phyloP scores from a whole-genome alignment of 192 early-diverging fungal genomes.

The Backusella tuberculispora region DNA sequence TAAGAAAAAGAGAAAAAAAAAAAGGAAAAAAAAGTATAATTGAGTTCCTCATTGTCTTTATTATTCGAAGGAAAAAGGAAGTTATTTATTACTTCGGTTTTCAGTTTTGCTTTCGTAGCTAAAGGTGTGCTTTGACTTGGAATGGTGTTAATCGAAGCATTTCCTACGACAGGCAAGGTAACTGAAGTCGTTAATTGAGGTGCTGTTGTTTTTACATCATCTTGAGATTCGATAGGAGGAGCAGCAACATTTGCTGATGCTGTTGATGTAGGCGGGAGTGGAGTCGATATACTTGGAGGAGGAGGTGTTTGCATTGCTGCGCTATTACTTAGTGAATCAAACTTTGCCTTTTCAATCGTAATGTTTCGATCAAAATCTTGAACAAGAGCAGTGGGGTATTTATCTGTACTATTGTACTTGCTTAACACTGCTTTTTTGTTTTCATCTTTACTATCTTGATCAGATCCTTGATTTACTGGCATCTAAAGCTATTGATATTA shows the following conservation, averaged over 20 bases:
- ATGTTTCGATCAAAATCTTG: constrained; percentile 39
- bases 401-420: constrained; percentile 38
- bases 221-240: neutral
- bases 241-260: neutral
- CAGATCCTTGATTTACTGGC: constrained; percentile 3
- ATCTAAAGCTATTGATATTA: neutral
- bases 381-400: constrained; percentile 21
- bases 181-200: constrained; percentile 20
- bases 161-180: constrained; percentile 9
- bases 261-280: neutral
- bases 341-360: constrained; percentile 40
- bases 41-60: constrained; percentile 7
- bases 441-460: constrained; percentile 9
- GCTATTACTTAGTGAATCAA: constrained; percentile 23
- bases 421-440: constrained; percentile 24
- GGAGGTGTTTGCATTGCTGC: constrained; percentile 3
- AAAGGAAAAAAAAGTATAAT: constrained; percentile 7
- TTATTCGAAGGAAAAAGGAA: neutral
- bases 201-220: neutral
- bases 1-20: neutral
- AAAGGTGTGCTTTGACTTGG: constrained; percentile 23
- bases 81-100: constrained; percentile 11
- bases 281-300: neutral
- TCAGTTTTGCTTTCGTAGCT: neutral
- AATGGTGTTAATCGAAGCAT: constrained; percentile 13